Evolutionary conservation across 805 yeast genomes (phyloP).

Genomic region (Jamesozyma spencerorum): DNA sequence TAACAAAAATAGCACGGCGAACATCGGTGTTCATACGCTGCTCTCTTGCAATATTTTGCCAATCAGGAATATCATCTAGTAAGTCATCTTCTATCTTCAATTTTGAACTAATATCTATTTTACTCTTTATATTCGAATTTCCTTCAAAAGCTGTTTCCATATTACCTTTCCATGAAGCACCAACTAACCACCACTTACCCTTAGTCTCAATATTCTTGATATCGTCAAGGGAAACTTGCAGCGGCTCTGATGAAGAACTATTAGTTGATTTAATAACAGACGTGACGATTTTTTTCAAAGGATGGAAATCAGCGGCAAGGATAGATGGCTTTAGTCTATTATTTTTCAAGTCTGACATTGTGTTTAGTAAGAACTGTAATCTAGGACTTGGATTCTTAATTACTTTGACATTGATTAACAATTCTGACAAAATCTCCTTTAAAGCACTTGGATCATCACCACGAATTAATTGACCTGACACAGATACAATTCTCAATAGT

Average conservation of each 20-base stretch:
- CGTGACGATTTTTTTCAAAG: conserved; percentile 41
- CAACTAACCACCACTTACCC: conserved; percentile 99
- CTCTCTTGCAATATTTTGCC: conserved; percentile 75
- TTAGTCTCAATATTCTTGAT: conserved; percentile 63
- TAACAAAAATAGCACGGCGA: conserved; percentile 85
- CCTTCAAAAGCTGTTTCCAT: conserved; percentile 27
- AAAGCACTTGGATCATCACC: conserved; percentile 82
- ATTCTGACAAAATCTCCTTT: conserved; percentile 55
- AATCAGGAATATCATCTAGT: conserved; percentile 66
- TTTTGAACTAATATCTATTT: conserved; percentile 20
- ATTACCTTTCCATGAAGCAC: conserved; percentile 91
- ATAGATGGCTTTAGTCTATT: conserved; percentile 54
- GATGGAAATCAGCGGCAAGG: conserved; percentile 26
- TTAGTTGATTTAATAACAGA: conserved; percentile 35
- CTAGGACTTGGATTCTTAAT: conserved; percentile 54
- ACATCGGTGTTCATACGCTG: conserved; percentile 95
- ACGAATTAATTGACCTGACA: conserved; percentile 77
- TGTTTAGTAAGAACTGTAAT: conserved; percentile 74
- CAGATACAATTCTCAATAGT: conserved; percentile 58
- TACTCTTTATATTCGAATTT: conserved; percentile 13
- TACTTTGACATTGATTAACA: conserved; percentile 18
- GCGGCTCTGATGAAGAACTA: conserved; percentile 45
- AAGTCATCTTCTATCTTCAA: conserved; percentile 46
- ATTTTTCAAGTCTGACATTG: conserved; percentile 76
- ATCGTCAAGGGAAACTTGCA: conserved; percentile 71